Base-by-base conservation (phyloP, 345 rosid species). In the Psidium guajava region DNA sequence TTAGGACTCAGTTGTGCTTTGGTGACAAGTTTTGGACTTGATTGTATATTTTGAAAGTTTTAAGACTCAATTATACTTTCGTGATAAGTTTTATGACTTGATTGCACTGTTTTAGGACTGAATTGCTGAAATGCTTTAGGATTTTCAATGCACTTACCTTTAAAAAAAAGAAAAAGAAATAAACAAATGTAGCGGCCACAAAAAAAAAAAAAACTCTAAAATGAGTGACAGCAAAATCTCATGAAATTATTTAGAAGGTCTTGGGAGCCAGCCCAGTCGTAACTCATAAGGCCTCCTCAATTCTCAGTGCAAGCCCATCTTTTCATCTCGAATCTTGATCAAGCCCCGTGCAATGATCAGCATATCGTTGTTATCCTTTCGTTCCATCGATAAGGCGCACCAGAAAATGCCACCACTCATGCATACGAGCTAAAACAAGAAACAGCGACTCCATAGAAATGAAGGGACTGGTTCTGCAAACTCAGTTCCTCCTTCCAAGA, bases 381-480 rank as follows among this genome's bases (percentile, higher is more conserved):
- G 9, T 32, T 69, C 80, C 25, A 2, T 18, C 2, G 47, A 32
- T 32, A 69, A 36, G 80, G 80, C 13, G 80, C 80, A 8, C 80
- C 25, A 2, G 22, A 32, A 56, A 69, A 69, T 69, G 80, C 80
- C 11, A 2, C 47, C 80, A 20, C 47, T 5, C 80, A 69, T 36
- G 5, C 25, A 0, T 18, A 69, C 20, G 80, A 69, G 80, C 80
- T 69, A 18, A 83, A 18, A 83, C n/a, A 8, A 22, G 74, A 25
- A 7, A n/a, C 28, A 32, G 36, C 0, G 12, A 49, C 64, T 49
- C 55, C 3, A 36, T 20, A 69, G 58, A 88, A 59, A 93, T 93
- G 95, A 89, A 85, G 83, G 59, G 82, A 28, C 82, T 77, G 24
- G 10, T 87, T 8, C 82, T 90, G 56, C 87, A 36, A 59, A 83